Base-by-base conservation (phyloP, 1,284 basidiomycete species). In the Fistulinella cinereoalba region DNA sequence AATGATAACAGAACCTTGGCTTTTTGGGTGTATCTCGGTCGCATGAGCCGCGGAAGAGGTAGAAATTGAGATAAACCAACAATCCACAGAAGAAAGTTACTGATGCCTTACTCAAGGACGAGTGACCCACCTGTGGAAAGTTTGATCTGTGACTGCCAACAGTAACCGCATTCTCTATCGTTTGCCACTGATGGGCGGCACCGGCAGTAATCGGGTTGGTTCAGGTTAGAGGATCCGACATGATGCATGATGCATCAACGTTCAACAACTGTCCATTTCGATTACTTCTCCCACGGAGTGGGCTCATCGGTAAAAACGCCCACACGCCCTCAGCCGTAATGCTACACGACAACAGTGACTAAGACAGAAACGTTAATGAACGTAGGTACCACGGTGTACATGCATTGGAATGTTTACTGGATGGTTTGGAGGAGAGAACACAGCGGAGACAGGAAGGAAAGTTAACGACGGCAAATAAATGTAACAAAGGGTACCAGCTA, bases 261-360 rank as follows among this genome's bases (percentile, higher is more conserved):
- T n/a, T n/a, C n/a, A n/a, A n/a, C n/a, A n/a, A n/a, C n/a, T n/a
- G n/a, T n/a, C n/a, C 36, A 37, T n/a, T 29, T 43, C 31, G 23
- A 46, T 51, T 43, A 44, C 42, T 44, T 43, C 43, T 50, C 47
- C 37, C 41, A 54, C 45, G 40, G 13, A 34, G 25, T 34, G 31
- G 33, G n/a, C n/a, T n/a, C n/a, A 24, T 25, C 40, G 39, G 39
- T 41, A 43, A 33, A 43, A 43, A 32, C 42, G 41, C 41, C 34
- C 29, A 15, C 13, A 45, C 36, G 41, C 41, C 37, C 49, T 55
- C 57, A 50, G 46, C 50, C 49, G 0, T 27, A 57, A 47, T 33
- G 56, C 55, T 56, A 61, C 62, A 50, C 55, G 53, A 65, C 57
- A 52, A 54, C 54, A 52, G 44, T 50, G 55, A 60, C 59, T 41